These are phyloP conservation scores for Boechera stricta DNA, from an alignment of 345 rosid genomes.

Conservation along the genomic window DNA sequence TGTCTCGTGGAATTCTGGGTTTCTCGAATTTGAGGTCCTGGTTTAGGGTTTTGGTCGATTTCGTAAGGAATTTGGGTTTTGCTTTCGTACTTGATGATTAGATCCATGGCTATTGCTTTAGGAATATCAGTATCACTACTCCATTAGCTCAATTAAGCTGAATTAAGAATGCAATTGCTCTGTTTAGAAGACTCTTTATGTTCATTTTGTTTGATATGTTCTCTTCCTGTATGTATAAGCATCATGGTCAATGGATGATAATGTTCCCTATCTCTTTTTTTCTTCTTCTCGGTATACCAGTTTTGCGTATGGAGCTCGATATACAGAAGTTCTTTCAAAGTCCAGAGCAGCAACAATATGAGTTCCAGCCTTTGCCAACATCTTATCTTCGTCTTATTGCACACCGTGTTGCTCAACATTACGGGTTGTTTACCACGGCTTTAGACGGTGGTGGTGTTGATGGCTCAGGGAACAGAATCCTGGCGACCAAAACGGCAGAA, in stretches of 20 bases:
- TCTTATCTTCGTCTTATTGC: slow-evolving; percentile 96
- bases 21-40: neutral
- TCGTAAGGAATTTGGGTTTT: slow-evolving; percentile 16
- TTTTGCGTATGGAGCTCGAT: slow-evolving; percentile 94
- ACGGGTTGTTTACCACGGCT: slow-evolving; percentile 83
- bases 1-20: slow-evolving; percentile 10
- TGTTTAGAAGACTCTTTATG: neutral
- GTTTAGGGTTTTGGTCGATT: slow-evolving; percentile 28
- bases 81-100: slow-evolving; percentile 9
- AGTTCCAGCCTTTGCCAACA: slow-evolving; percentile 85
- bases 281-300: slow-evolving; percentile 42
- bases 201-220: neutral
- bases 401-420: slow-evolving; percentile 95
- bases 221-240: neutral
- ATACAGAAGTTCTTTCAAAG: slow-evolving; percentile 83
- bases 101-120: slow-evolving; percentile 25
- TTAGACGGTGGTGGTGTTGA: slow-evolving; percentile 68
- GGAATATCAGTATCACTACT: neutral
- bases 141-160: slow-evolving; percentile 2
- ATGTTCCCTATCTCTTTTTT: neutral
- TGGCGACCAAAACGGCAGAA: slow-evolving; percentile 68
- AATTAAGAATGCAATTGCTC: slow-evolving; percentile 3
- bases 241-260: neutral
- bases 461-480: slow-evolving; percentile 68
- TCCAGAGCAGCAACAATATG: slow-evolving; percentile 72